Evolutionary conservation across 1,284 basidiomycete genomes (phyloP).

Genomic region (Rhodotorula sp.): DNA sequence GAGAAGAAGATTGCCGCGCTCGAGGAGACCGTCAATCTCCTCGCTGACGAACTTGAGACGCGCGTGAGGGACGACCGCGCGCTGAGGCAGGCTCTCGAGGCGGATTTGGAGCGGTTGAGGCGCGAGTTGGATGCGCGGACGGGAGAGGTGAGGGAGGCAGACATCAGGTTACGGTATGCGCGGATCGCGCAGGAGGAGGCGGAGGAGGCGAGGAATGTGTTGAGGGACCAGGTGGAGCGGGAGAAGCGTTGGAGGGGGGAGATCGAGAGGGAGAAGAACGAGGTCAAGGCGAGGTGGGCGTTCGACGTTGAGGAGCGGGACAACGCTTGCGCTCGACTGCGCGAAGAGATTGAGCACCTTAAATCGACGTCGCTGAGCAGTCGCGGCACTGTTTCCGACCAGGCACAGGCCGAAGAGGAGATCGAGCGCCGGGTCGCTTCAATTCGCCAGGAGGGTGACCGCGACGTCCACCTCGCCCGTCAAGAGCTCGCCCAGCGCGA

Average conservation of each 20-base stretch:
- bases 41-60: conserved; percentile 36
- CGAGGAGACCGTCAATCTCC: conserved; percentile 24
- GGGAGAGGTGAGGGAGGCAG: conserved; percentile 12
- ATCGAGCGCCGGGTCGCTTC: conserved; percentile 6
- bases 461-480: conserved; percentile 1
- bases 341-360: conserved; percentile 10
- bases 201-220: conserved; percentile 2
- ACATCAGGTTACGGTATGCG: conserved; percentile 26
- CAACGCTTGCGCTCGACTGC: not conserved
- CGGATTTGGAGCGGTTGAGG: conserved; percentile 7
- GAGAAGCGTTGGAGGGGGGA: not conserved
- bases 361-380: too few relatives aligned
- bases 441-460: not conserved
- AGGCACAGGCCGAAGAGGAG: conserved; percentile 3
- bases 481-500: conserved; percentile 21
- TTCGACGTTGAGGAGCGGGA: conserved; percentile 20
- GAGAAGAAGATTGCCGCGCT: conserved; percentile 23
- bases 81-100: conserved; percentile 6
- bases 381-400: not conserved
- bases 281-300: conserved; percentile 4
- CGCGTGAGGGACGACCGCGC: conserved; percentile 12
- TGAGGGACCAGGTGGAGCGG: not conserved
- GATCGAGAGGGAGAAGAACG: conserved; percentile 1
- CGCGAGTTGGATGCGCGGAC: not conserved
- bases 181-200: not conserved